Base-by-base conservation (phyloP, 805 yeast genomes). In the Ogataea glucozyma region DNA sequence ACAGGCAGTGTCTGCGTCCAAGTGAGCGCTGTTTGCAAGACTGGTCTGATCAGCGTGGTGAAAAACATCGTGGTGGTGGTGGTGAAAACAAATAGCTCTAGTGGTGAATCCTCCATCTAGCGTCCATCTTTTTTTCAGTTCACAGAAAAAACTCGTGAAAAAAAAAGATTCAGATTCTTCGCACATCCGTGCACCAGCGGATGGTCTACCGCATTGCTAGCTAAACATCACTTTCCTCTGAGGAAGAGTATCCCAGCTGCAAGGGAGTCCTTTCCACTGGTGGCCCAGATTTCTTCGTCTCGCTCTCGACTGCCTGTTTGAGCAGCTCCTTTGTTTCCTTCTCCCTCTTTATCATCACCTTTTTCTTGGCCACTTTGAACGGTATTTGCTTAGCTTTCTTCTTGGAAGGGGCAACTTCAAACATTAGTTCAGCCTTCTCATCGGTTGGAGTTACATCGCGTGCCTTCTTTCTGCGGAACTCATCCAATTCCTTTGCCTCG, bases 401-500 rank as follows among this genome's bases (percentile, higher is more conserved):
- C 38, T 13, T 40, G n/a, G n/a, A n/a, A n/a, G n/a, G n/a, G n/a
- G n/a, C n/a, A n/a, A n/a, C n/a, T n/a, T n/a, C n/a, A n/a, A n/a
- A n/a, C n/a, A n/a, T n/a, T n/a, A n/a, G n/a, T n/a, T n/a, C n/a
- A n/a, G n/a, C 49, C 11, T 39, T 47, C 13, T 42, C 46, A 9
- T 40, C 38, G n/a, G 51, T 9, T 16, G 29, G 10, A 6, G n/a
- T n/a, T n/a, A 14, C 12, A 11, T n/a, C 40, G 26, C 29, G 22
- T 3, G 11, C 6, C 23, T 14, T 9, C 17, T 23, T 26, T 32
- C 58, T 64, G 6, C 44, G 51, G 17, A 49, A 52, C 27, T 62
- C 66, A 24, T 52, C 51, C 17, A 56, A 37, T 36, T 52, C 58
- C 13, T 43, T 39, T n/a, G 51, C 50, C 41, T 42, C 46, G 9